Base-by-base conservation (phyloP, 495 filamentous ascomycete species). In the Corynascus novoguineensis region DNA sequence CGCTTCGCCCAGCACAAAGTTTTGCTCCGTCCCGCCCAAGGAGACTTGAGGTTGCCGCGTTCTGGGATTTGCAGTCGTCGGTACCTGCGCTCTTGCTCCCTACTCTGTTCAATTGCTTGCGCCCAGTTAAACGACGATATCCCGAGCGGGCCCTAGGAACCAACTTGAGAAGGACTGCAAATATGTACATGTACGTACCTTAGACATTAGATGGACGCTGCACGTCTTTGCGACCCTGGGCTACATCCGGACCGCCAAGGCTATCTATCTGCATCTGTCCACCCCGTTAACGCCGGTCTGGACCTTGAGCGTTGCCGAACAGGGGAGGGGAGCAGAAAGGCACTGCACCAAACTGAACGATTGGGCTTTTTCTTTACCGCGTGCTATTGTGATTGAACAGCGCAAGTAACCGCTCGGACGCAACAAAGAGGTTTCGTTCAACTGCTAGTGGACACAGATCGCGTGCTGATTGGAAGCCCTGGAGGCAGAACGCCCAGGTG, bases 1-100 rank as follows among this genome's bases (percentile, higher is more conserved):
- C 49, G 45, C 44, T 38, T 46, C 21, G 40, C 29, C 25, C 46
- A 38, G 19, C 46, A n/a, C 47, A 24, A 25, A 37, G 37, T 37
- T 40, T 47, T 41, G 48, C 59, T 27, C 9, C 7, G 34, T 51
- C 42, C 58, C 53, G 46, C 58, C 7, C 49, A 44, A 35, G 27
- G 31, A 25, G 21, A 34, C 32, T 9, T 32, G 25, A 24, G n/a
- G n/a, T n/a, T n/a, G n/a, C n/a, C n/a, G n/a, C n/a, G n/a, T n/a
- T n/a, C n/a, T n/a, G n/a, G n/a, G n/a, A 14, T 7, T 7, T 8
- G 14, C 25, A 17, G 17, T 9, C 42, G 50, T 60, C 50, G 50
- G 50, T 22, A 19, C 31, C 24, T 4, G 24, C 31, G 17, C 25
- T 32, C 8, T 37, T 60, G 52, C 53, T 57, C 57, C 40, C 53